These are phyloP conservation scores for Metschnikowia lunata DNA, from an alignment of 805 yeast species.

Conservation along the genomic window DNA sequence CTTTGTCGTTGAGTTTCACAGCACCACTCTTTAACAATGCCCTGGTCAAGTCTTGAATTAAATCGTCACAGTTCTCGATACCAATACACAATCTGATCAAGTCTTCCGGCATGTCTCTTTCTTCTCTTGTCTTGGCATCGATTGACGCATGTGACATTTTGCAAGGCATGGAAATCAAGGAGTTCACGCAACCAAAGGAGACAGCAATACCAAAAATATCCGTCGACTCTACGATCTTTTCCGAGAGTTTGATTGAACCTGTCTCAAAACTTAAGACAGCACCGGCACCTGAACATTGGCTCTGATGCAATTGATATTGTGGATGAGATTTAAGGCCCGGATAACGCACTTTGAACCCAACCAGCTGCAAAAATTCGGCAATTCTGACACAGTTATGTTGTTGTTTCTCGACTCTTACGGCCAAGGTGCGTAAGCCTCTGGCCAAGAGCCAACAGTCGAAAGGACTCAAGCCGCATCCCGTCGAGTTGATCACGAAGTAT, in stretches of 20 bases:
- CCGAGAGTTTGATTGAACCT: conserved; percentile 62
- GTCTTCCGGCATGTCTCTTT: conserved; percentile 90
- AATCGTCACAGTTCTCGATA: conserved; percentile 76
- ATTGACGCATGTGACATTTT: conserved; percentile 97
- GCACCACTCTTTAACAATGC: conserved; percentile 70
- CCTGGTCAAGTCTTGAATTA: conserved; percentile 71
- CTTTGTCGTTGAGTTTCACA: conserved; percentile 36
- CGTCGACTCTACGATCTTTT: conserved; percentile 69
- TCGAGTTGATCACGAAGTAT: conserved; percentile 77
- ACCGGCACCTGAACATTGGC: conserved; percentile 80
- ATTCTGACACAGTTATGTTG: conserved; percentile 73
- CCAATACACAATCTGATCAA: conserved; percentile 87
- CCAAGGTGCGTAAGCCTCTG: conserved; percentile 84
- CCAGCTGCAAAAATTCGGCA: conserved; percentile 64
- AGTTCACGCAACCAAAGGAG: conserved; percentile 91
- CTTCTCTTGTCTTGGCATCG: conserved; percentile 79
- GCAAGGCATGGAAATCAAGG: conserved; percentile 90
- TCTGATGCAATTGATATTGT: conserved; percentile 71
- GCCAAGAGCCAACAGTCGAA: conserved; percentile 87
- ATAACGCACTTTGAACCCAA: conserved; percentile 75
- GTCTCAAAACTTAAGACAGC: conserved; percentile 89
- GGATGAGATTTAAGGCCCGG: conserved; percentile 84
- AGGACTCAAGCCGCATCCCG: conserved; percentile 89
- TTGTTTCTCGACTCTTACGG: conserved; percentile 82
- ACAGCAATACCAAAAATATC: conserved; percentile 85